phyloP scores from a whole-genome alignment of 306 rosid species.

The Lotus japonicus region DNA sequence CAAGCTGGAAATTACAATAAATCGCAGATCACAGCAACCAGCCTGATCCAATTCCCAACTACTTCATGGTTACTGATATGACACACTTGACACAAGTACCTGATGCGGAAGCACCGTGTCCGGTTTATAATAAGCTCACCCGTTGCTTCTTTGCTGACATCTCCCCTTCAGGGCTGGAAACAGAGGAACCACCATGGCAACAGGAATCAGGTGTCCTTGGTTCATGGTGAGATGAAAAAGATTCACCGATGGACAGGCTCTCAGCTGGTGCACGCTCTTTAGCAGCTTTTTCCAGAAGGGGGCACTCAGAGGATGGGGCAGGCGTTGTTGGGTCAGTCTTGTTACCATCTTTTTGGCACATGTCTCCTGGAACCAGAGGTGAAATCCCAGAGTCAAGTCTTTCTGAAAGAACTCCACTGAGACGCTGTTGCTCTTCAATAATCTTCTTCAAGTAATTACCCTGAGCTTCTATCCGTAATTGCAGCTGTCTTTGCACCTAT shows the following conservation, averaged over 20 bases:
- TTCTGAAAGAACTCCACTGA: slow-evolving; percentile 59
- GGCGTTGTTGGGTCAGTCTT: slow-evolving; percentile 73
- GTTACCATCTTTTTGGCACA: slow-evolving; percentile 36
- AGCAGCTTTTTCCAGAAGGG: slow-evolving; percentile 49
- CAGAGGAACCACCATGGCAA: slow-evolving; percentile 43
- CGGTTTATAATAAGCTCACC: slow-evolving; percentile 34
- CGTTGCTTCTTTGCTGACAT: slow-evolving; percentile 45
- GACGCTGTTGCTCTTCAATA: slow-evolving; percentile 78
- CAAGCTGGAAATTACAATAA: slow-evolving; percentile 9
- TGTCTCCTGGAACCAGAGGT: slow-evolving; percentile 27
- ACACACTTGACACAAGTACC: slow-evolving; percentile 60
- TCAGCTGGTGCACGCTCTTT: slow-evolving; percentile 45
- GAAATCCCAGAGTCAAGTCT: slow-evolving; percentile 33
- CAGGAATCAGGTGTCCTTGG: slow-evolving; percentile 74
- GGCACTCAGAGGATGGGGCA: slow-evolving; percentile 57
- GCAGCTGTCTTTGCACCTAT: slow-evolving; percentile 88
- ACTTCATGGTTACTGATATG: slow-evolving; percentile 51
- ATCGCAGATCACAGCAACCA: slow-evolving; percentile 30
- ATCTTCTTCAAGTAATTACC: slow-evolving; percentile 85
- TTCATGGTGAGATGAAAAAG: slow-evolving; percentile 61
- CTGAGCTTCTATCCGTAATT: slow-evolving; percentile 80
- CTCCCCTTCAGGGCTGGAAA: slow-evolving; percentile 39
- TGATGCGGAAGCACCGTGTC: slow-evolving; percentile 50
- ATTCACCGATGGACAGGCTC: slow-evolving; percentile 63
- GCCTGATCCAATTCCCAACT: slow-evolving; percentile 25